Base-by-base conservation (phyloP, 2,329 filamentous ascomycete species). In the Thermoascus crustaceus region DNA sequence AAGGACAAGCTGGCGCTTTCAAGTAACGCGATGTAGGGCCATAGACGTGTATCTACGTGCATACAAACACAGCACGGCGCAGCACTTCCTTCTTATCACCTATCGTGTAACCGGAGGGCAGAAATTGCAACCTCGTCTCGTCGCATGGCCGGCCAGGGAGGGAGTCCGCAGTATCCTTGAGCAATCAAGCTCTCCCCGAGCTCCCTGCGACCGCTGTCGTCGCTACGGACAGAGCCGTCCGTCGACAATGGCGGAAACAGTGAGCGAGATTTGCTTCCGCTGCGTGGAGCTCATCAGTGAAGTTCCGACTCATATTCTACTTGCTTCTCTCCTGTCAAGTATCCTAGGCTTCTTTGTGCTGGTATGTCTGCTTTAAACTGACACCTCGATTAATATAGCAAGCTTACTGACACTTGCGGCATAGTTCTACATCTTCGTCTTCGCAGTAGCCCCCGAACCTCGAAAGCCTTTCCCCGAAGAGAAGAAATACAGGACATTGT, bases 401-500 rank as follows among this genome's bases (percentile, higher is more conserved):
- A n/a, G n/a, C n/a, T n/a, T 29, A 36, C 24, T 34, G 27, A 38
- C 18, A 16, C 7, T 18, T 17, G 24, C 24, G 27, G 33, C 35
- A 17, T 45, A 82, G 79, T 57, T 80, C 51, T 88, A 83, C 54
- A 53, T 76, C 34, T 63, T 80, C 41, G 74, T 95, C 32, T 78
- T 78, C 55, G 59, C 86, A 40, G 70, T 93, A 56, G 88, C 88
- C 6, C 88, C 88, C 10, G 77, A 79, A 33, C 91, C 91, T 7
- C 83, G 91, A 38, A 66, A 71, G 16, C 75, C 85, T 2, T 69
- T 79, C 21, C 70, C 75, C 3, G 85, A 85, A 20, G 91, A 98
- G 60, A 94, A 91, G 67, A 78, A 73, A 23, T 98, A 89, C 68
- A 73, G 78, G 32, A 93, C 85, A 3, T 80, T 86, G 25, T 68